A percentile compares a stretch with the other conserved stretches of the same genome.
Conservation (phyloP, 2,329 filamentous ascomycete genomes). For the Apiospora phragmitis region DNA sequence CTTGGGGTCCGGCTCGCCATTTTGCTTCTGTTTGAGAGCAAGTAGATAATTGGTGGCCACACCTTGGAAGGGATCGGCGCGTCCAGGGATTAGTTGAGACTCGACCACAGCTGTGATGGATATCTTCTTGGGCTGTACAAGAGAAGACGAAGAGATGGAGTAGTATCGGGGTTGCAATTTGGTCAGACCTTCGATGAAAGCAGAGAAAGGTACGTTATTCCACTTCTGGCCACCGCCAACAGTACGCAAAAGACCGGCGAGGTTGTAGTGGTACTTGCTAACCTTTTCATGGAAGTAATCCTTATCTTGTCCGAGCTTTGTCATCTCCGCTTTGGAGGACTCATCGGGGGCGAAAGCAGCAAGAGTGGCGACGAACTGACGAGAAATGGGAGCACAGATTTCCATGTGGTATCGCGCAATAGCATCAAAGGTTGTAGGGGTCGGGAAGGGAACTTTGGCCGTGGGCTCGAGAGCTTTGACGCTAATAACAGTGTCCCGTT, state of each 20-base stretch:
- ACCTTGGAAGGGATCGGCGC: slow-evolving; percentile 79
- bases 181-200: slow-evolving; percentile 88
- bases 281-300: slow-evolving; percentile 93
- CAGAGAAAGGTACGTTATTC: slow-evolving; percentile 86
- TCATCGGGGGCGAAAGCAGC: slow-evolving; percentile 90
- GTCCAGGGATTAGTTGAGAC: slow-evolving; percentile 73
- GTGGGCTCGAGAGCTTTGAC: slow-evolving; percentile 93
- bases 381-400: slow-evolving; percentile 91
- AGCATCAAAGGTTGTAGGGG: slow-evolving; percentile 93
- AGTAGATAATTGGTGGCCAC: slow-evolving; percentile 97
- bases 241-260: slow-evolving; percentile 77
- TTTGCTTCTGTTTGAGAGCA: slow-evolving; percentile 94
- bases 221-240: slow-evolving; percentile 75
- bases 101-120: slow-evolving; percentile 95
- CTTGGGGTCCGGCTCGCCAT: slow-evolving; percentile 79
- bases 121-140: slow-evolving; percentile 92
- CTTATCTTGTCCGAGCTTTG: slow-evolving; percentile 86
- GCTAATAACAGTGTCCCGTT: slow-evolving; percentile 79
- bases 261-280: slow-evolving; percentile 79
- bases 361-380: slow-evolving; percentile 87
- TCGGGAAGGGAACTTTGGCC: slow-evolving; percentile 96
- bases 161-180: slow-evolving; percentile 99
- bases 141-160: slow-evolving; percentile 95
- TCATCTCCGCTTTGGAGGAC: slow-evolving; percentile 81
- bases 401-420: slow-evolving; percentile 95